Evolutionary conservation across 2,329 filamentous ascomycete species (phyloP).

Genomic region (Phaeosphaeria sp.): DNA sequence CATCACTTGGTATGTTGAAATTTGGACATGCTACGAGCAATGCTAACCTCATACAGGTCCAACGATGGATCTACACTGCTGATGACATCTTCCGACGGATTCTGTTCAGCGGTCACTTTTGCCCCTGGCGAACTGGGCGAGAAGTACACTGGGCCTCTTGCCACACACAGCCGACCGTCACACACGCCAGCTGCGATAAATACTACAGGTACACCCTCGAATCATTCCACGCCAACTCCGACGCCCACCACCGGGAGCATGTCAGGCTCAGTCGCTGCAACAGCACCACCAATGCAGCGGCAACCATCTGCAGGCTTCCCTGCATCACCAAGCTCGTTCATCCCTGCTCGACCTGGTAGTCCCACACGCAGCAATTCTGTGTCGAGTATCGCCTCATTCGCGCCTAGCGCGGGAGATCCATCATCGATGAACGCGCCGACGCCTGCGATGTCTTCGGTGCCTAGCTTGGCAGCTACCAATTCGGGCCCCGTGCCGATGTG

Average conservation of each 20-base stretch:
- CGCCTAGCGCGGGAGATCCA: conserved; percentile 42
- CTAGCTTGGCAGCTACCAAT: conserved; percentile 76
- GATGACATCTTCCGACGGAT: conserved; percentile 97
- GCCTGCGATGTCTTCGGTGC: conserved; percentile 78
- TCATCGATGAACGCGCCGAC: conserved; percentile 74
- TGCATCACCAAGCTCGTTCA: conserved; percentile 64
- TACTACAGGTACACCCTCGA: conserved; percentile 55
- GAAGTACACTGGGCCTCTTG: conserved; percentile 71
- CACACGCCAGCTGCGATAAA: conserved; percentile 51
- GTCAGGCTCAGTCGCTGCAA: conserved; percentile 57
- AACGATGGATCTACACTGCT: conserved; percentile 79
- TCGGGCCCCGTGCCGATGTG: conserved; percentile 74
- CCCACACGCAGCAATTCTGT: conserved; percentile 86
- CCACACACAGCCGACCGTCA: conserved; percentile 44
- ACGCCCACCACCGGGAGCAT: conserved; percentile 72
- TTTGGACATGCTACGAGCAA: background rate
- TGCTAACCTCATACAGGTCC: conserved; percentile 62
- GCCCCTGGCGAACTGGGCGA: conserved; percentile 83
- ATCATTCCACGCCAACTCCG: conserved; percentile 72
- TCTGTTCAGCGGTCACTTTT: conserved; percentile 92
- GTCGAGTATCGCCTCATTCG: conserved; percentile 70
- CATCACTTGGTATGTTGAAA: conserved; percentile 77
- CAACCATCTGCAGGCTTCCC: conserved; percentile 62
- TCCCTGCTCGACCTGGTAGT: conserved; percentile 70
- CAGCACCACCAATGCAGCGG: conserved; percentile 61